Evolutionary conservation across 106 monocot species (phyloP).

Genomic region (Dendrobium huoshanense): DNA sequence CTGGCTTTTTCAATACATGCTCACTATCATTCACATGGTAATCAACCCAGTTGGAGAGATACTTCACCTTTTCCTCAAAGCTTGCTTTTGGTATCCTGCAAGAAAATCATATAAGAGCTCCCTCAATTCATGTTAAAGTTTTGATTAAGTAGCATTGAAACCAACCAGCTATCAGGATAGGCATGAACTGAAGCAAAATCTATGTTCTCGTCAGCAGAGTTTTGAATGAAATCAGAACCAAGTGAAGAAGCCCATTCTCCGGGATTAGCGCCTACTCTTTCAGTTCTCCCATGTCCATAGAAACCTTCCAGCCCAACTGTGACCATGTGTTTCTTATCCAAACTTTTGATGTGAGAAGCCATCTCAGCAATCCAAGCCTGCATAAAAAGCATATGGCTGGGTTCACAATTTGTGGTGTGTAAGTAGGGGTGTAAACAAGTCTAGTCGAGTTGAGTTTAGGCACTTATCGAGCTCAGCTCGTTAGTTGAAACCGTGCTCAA

Average conservation of each 20-base stretch:
- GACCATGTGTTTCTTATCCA: slow-evolving; percentile 77
- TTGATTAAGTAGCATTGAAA: background rate
- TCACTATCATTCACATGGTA: slow-evolving; percentile 78
- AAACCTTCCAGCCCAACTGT: slow-evolving; percentile 89
- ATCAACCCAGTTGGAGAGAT: slow-evolving; percentile 80
- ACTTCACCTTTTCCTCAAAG: slow-evolving; percentile 49
- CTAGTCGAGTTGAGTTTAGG: no score
- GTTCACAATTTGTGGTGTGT: background rate
- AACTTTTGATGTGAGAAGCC: slow-evolving; percentile 65
- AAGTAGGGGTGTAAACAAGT: background rate
- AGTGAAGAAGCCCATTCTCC: slow-evolving; percentile 76
- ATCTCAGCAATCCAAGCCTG: slow-evolving; percentile 92
- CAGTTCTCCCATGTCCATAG: slow-evolving; percentile 46
- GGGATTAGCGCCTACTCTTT: slow-evolving; percentile 60
- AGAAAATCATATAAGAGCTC: background rate
- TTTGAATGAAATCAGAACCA: slow-evolving; percentile 85
- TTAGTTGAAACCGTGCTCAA: no score
- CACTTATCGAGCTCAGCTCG: no score
- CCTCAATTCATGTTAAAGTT: background rate
- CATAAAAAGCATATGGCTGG: slow-evolving; percentile 1
- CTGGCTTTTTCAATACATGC: slow-evolving; percentile 69
- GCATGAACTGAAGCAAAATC: slow-evolving; percentile 97
- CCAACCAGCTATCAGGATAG: slow-evolving; percentile 90
- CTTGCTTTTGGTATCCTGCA: slow-evolving; percentile 69
- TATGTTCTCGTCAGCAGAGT: slow-evolving; percentile 53